Conservation (phyloP, 257 asterid species). For the Eustoma russellianum region DNA sequence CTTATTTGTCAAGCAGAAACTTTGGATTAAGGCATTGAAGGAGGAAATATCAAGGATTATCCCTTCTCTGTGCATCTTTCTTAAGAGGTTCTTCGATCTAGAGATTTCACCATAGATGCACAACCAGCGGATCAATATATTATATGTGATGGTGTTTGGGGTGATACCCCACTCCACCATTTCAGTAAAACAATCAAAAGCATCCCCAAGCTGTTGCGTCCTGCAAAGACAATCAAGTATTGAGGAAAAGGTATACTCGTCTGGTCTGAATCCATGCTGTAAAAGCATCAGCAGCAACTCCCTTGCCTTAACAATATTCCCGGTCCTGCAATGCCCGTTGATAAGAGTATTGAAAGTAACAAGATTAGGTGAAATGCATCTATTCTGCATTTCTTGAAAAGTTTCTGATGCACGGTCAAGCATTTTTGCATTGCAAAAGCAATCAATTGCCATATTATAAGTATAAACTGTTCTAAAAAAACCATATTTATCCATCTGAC, state of each 20-base stretch:
- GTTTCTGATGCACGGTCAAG: conserved; percentile 45
- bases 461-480: conserved; percentile 39
- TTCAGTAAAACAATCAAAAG: conserved; percentile 69
- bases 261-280: conserved; percentile 53
- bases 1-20: conserved; percentile 47
- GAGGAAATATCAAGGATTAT: conserved; percentile 57
- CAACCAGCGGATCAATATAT: conserved; percentile 59
- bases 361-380: conserved; percentile 49
- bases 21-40: conserved; percentile 67
- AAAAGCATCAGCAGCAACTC: conserved; percentile 51
- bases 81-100: conserved; percentile 50
- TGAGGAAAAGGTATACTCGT: conserved; percentile 66
- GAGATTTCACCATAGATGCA: conserved; percentile 53
- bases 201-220: conserved; percentile 45
- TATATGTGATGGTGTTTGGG: conserved; percentile 60
- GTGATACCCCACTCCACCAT: conserved; percentile 74
- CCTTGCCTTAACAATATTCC: conserved; percentile 39
- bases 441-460: conserved; percentile 68
- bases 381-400: conserved; percentile 45
- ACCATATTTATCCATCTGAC: conserved; percentile 38
- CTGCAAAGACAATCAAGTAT: conserved; percentile 74
- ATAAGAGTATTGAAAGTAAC: conserved; percentile 76
- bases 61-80: conserved; percentile 66
- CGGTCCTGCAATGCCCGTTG: conserved; percentile 55
- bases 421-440: conserved; percentile 75